These are phyloP conservation scores for Symmetrospora coprosmae DNA, from an alignment of 768 basidiomycete species.

Conservation along the genomic window DNA sequence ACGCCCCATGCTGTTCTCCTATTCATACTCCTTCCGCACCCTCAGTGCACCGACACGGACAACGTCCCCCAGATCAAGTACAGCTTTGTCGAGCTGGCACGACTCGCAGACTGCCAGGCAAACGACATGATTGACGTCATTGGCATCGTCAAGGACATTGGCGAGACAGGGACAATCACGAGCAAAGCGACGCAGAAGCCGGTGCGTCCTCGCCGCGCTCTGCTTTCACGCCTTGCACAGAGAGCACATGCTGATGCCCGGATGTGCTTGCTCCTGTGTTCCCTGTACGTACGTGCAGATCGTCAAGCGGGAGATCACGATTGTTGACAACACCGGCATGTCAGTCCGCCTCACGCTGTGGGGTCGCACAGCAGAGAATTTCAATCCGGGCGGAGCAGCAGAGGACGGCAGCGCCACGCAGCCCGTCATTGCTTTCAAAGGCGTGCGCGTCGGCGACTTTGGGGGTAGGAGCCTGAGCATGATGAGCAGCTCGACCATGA, in stretches of 20 bases:
- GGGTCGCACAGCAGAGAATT: conserved; percentile 87
- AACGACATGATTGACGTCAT: conserved; percentile 77
- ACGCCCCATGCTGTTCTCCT: too few species aligned
- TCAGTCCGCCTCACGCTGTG: conserved; percentile 77
- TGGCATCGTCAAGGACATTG: conserved; percentile 65
- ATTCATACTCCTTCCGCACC: background rate
- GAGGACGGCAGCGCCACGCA: conserved; percentile 39
- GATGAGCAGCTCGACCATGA: conserved; percentile 63
- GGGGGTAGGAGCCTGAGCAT: conserved; percentile 75
- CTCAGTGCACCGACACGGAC: conserved; percentile 61
- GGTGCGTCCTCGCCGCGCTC: conserved; percentile 39
- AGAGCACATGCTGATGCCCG: background rate
- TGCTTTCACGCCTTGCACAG: conserved; percentile 1
- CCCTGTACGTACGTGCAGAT: conserved; percentile 43
- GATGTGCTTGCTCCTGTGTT: background rate
- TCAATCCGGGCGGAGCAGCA: conserved; percentile 36
- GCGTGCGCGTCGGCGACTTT: conserved; percentile 83
- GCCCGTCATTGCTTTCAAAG: conserved; percentile 82
- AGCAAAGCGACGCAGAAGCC: conserved; percentile 59
- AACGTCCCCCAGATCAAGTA: conserved; percentile 72
- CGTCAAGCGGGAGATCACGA: conserved; percentile 69
- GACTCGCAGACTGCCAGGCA: conserved; percentile 52
- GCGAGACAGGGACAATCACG: conserved; percentile 54
- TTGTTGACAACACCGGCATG: conserved; percentile 70
- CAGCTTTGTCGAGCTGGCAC: conserved; percentile 55